Evolutionary conservation across 805 yeast species (phyloP), one percentile per base, ranked within the genome.

Genomic region (Starmerella stigmatis): DNA sequence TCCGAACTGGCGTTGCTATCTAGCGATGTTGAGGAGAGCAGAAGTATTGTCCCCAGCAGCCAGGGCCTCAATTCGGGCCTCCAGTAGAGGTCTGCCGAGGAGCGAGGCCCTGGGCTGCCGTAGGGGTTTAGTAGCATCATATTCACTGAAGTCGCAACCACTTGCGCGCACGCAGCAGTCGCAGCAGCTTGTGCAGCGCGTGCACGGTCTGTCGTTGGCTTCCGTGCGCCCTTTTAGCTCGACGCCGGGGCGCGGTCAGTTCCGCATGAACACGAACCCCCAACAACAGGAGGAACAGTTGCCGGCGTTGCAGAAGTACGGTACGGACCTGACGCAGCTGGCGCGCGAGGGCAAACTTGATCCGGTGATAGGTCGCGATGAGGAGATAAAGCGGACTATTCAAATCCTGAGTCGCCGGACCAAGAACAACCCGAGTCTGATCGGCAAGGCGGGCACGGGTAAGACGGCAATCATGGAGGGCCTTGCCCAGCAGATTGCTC

Each of bases 371-470:
- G 98, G 98, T 3, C 72, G 97, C 51, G 97, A 92, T 58, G 95
- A 88, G 51, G 97, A 92, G 60, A 92, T 89, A 46, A 73, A 89
- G 47, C 71, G 98, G 48, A 89, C 97, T 0, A 81, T 89, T 46
- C 97, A 89, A 61, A 88, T 89, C 39, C 66, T 89, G 36, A 85
- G 96, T 1, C 70, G 98, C 55, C 72, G 97, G 61, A 86, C 96
- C 1, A 89, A 89, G 64, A 92, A 92, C 62, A 89, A 89, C 59
- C 98, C 98, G 0, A 94, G 92, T 1, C 64, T 89, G 44, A 86
- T 92, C 33, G 98, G 98, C 51, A 78, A 83, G 54, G 98, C 98
- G 1, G 98, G 98, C 66, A 94, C 96, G 0, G 98, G 98, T 67
- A 89, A 89, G 63, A 92, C 97, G 0, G 94, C 97, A 6, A 78